Evolutionary conservation across 192 early-diverging fungal genomes (phyloP).

Genomic region (Geranomyces variabilis): DNA sequence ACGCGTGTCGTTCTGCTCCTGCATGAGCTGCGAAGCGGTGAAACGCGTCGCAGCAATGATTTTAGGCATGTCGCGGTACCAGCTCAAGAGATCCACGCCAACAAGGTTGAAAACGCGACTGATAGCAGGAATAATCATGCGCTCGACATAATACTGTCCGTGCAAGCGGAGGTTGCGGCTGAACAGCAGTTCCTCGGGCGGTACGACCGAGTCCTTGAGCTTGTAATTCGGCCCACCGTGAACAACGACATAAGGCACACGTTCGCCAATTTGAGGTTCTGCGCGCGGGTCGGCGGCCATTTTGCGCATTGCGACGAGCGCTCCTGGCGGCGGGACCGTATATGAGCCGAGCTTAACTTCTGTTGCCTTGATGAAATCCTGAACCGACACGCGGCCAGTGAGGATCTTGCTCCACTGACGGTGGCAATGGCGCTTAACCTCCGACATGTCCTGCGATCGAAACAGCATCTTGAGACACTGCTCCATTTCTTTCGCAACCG

Average conservation of each 20-base stretch:
- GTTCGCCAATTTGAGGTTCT: conserved; percentile 85
- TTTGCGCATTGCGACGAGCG: conserved; percentile 64
- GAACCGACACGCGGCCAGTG: conserved; percentile 61
- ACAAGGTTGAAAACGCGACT: conserved; percentile 77
- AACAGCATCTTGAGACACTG: conserved; percentile 74
- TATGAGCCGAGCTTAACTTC: conserved; percentile 83
- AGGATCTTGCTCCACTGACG: conserved; percentile 76
- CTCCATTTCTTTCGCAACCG: conserved; percentile 79
- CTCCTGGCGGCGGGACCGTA: conserved; percentile 73
- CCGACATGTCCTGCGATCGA: conserved; percentile 74
- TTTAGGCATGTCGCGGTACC: conserved; percentile 78
- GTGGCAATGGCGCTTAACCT: conserved; percentile 74
- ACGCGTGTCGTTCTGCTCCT: background rate
- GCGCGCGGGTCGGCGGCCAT: conserved; percentile 73
- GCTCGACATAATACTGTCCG: conserved; percentile 81
- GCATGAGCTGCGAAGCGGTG: conserved; percentile 32
- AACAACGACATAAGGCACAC: conserved; percentile 88
- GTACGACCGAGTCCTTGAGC: conserved; percentile 73
- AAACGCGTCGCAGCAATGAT: conserved; percentile 50
- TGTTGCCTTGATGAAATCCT: conserved; percentile 89
- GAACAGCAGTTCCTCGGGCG: conserved; percentile 62
- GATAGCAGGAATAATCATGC: conserved; percentile 82
- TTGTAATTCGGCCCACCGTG: conserved; percentile 66
- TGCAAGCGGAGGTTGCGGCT: conserved; percentile 57
- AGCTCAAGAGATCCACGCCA: conserved; percentile 71